A percentile compares a stretch with the other conserved stretches of the same genome.
phyloP scores from a whole-genome alignment of 306 rosid genomes.

The Casuarina equisetifolia region DNA sequence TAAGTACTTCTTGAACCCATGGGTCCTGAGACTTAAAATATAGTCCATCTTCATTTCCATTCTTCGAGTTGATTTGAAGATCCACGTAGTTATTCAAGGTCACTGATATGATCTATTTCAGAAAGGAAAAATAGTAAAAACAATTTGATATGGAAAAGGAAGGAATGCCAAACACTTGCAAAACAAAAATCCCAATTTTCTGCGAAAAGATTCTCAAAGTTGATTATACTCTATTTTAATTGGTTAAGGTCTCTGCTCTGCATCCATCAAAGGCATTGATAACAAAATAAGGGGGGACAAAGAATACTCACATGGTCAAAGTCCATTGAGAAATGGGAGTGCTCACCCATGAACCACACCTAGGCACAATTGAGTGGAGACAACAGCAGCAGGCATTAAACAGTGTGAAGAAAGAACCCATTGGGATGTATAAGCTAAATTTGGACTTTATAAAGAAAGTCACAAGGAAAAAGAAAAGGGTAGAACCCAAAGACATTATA shows the following conservation, averaged over 20 bases:
- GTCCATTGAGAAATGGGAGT: slow-evolving; percentile 86
- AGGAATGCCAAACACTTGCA: slow-evolving; percentile 14
- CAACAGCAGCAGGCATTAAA: slow-evolving; percentile 24
- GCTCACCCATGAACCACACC: slow-evolving; percentile 95
- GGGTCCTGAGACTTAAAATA: slow-evolving; percentile 44
- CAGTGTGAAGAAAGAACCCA: slow-evolving; percentile 13
- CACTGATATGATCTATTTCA: slow-evolving; percentile 72
- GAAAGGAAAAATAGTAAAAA: slow-evolving; percentile 30
- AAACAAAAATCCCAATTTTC: slow-evolving; percentile 15
- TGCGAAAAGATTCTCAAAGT: slow-evolving; percentile 15
- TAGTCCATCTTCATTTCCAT: slow-evolving; percentile 40
- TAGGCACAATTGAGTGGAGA: slow-evolving; percentile 31
- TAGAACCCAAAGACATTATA: neutral
- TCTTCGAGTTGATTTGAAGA: slow-evolving; percentile 37
- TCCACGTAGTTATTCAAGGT: slow-evolving; percentile 74
- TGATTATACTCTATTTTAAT: slow-evolving; percentile 11
- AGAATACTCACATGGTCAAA: slow-evolving; percentile 70
- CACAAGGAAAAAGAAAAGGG: neutral
- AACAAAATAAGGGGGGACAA: slow-evolving; percentile 20
- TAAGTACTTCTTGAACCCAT: slow-evolving; percentile 34
- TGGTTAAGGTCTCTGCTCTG: slow-evolving; percentile 10
- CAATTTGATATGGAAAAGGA: slow-evolving; percentile 22
- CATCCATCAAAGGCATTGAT: slow-evolving; percentile 19
- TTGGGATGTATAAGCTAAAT: slow-evolving; percentile 4
- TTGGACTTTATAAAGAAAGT: slow-evolving; percentile 2